Conservation (phyloP, 2,329 filamentous ascomycete genomes). For the Clarireedia sp. region DNA sequence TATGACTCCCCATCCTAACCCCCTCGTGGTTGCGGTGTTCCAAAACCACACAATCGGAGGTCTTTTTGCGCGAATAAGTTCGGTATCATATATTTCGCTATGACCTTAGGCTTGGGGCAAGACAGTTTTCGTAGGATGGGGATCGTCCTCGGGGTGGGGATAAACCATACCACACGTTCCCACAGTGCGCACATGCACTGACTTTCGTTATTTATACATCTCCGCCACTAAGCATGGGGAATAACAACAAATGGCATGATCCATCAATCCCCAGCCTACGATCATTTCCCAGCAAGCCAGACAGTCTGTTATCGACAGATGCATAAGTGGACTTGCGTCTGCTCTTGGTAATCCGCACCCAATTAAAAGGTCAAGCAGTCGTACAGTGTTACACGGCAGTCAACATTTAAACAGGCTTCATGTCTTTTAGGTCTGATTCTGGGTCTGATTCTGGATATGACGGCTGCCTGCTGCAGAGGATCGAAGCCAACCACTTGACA, state of each 20-base stretch:
- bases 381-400: slow-evolving; percentile 1
- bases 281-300: background rate
- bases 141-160: background rate
- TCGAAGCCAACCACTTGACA: background rate
- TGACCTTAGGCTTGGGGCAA: background rate
- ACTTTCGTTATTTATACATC: background rate
- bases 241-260: background rate
- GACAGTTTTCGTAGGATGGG: background rate
- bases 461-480: background rate
- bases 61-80: background rate
- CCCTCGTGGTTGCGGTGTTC: background rate
- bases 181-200: background rate
- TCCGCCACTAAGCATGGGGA: background rate
- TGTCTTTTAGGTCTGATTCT: too few relatives aligned
- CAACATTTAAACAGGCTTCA: background rate
- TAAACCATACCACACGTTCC: background rate
- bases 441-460: background rate
- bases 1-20: background rate
- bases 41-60: background rate
- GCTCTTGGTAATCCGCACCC: background rate
- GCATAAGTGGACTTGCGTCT: background rate
- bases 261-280: background rate
- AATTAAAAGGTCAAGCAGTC: background rate
- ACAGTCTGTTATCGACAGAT: background rate
- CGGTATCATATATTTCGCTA: background rate